Percentiles rank a stretch among this genome's conserved stretches.
Conservation (phyloP, 768 basidiomycete genomes). For the Naganishia vaughanmartiniae region DNA sequence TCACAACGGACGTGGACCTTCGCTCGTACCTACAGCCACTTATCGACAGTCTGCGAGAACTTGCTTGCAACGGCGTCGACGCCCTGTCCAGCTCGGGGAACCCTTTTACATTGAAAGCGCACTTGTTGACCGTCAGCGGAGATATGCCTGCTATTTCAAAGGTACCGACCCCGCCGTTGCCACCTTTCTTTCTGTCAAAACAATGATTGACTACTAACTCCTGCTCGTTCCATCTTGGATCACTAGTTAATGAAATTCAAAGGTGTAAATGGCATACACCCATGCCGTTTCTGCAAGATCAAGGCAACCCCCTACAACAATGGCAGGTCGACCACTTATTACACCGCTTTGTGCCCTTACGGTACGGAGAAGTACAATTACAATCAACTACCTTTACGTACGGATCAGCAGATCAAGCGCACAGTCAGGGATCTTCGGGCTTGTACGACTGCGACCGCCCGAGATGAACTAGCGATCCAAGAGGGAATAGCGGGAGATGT, state of each 20-base stretch:
- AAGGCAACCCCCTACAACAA: neutral
- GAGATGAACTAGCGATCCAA: neutral
- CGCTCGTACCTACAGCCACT: neutral
- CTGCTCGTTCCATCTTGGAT: too few relatives aligned
- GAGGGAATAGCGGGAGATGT: neutral
- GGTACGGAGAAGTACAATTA: neutral
- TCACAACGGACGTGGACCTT: neutral
- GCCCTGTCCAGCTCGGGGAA: neutral
- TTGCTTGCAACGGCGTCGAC: neutral
- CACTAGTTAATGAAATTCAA: neutral
- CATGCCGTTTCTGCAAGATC: slow-evolving; percentile 1
- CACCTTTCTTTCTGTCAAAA: neutral
- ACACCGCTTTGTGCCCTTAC: neutral
- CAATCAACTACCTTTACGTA: neutral
- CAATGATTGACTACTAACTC: neutral
- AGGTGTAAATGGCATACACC: neutral
- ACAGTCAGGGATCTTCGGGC: neutral
- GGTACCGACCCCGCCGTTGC: neutral
- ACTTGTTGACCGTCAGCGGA: neutral
- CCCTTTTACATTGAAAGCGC: neutral
- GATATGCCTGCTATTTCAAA: neutral
- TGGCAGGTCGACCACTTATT: neutral
- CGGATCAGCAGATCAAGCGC: neutral
- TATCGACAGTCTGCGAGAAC: neutral
- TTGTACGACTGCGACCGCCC: neutral